Conservation (phyloP, 2,329 filamentous ascomycete genomes). For the Ramularia endophylla region DNA sequence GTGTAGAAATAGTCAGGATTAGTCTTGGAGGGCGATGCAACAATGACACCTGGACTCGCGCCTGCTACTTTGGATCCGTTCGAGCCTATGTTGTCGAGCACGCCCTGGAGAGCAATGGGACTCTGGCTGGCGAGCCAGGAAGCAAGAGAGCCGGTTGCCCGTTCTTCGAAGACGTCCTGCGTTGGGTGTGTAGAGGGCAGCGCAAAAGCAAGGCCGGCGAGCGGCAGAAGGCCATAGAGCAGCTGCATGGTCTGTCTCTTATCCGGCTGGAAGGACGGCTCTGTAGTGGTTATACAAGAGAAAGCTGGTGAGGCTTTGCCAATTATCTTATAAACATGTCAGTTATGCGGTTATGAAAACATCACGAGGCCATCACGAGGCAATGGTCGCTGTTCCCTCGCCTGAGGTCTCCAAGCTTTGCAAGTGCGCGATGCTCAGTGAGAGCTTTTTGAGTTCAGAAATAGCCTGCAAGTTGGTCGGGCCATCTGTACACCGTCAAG, state of each 20-base stretch:
- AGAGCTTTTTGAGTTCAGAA: too few species aligned
- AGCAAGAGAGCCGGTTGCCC: constrained; percentile 19
- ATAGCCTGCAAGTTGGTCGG: too few species aligned
- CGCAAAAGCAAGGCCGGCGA: constrained; percentile 5
- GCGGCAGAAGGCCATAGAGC: constrained; percentile 8
- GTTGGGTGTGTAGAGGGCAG: constrained; percentile 1
- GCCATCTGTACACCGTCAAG: too few species aligned
- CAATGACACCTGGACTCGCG: constrained; percentile 45
- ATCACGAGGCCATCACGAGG: too few species aligned
- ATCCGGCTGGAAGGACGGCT: too few species aligned
- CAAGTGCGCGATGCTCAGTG: too few species aligned
- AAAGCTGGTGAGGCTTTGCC: too few species aligned
- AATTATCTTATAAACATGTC: too few species aligned
- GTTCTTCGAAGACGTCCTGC: constrained; percentile 10
- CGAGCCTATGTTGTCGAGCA: constrained; percentile 52
- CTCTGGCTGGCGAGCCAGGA: constrained; percentile 41
- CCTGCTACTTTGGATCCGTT: constrained; percentile 44
- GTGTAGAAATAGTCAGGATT: constrained; percentile 64
- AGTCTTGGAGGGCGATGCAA: constrained; percentile 51
- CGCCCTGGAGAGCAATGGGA: constrained; percentile 45
- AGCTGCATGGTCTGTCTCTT: constrained; percentile 6
- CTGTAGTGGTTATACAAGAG: too few species aligned
- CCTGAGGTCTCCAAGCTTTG: too few species aligned
- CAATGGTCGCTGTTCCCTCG: too few species aligned
- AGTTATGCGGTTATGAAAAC: too few species aligned